Conservation (phyloP, 805 yeast genomes). For the Maudiozyma saulgeensis region DNA sequence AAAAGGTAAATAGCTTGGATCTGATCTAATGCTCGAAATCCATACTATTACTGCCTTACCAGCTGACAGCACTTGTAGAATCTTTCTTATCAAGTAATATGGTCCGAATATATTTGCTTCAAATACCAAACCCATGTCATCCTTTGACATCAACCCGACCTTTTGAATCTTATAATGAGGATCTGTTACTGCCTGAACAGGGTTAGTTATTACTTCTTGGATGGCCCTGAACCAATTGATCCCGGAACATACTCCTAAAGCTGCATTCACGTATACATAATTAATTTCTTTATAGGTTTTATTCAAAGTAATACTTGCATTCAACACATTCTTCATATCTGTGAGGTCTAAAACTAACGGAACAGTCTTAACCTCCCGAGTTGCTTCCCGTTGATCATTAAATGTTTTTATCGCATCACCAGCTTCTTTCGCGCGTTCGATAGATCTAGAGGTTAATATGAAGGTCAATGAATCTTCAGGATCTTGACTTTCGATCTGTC, state of each 20-base stretch:
- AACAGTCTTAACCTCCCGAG: constrained; percentile 66
- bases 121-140: constrained; percentile 78
- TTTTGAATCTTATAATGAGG: constrained; percentile 80
- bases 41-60: constrained; percentile 64
- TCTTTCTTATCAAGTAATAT: constrained; percentile 64
- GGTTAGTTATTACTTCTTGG: constrained; percentile 53
- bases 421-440: constrained; percentile 71
- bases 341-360: constrained; percentile 78
- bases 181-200: constrained; percentile 71
- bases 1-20: constrained; percentile 59
- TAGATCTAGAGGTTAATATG: constrained; percentile 79
- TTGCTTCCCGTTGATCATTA: constrained; percentile 32
- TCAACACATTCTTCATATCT: constrained; percentile 72
- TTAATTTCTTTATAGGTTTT: constrained; percentile 59
- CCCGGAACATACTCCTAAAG: constrained; percentile 78
- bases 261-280: constrained; percentile 77
- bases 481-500: constrained; percentile 57
- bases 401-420: constrained; percentile 46
- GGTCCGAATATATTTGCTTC: constrained; percentile 96
- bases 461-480: constrained; percentile 53
- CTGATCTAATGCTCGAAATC: constrained; percentile 79
- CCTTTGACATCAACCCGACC: constrained; percentile 63
- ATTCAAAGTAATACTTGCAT: constrained; percentile 59
- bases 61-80: constrained; percentile 41
- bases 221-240: constrained; percentile 78